These are phyloP conservation scores for Penicillium brasilianum DNA, from an alignment of 2,329 filamentous ascomycete species.

Conservation along the genomic window DNA sequence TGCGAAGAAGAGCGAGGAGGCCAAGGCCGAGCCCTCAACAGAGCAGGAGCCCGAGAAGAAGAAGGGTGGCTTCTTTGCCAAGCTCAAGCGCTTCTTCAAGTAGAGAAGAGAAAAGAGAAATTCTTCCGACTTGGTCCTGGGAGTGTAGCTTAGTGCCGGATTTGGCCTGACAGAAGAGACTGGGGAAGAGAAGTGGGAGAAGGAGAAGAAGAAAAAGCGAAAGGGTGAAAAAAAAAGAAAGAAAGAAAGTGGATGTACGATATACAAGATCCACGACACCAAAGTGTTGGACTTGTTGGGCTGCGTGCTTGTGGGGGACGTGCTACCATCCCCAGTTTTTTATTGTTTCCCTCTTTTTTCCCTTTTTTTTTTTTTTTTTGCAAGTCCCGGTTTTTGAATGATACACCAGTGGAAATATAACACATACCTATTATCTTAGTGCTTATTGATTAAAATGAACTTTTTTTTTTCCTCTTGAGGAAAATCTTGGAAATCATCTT, in stretches of 20 bases:
- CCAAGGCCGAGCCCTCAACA: constrained; percentile 6
- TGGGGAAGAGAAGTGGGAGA: background rate
- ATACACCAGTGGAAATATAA: constrained; percentile 31
- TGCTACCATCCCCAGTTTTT: constrained; percentile 8
- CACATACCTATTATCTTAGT: constrained; percentile 16
- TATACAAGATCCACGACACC: constrained; percentile 11
- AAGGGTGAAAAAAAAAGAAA: no score
- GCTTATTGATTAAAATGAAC: constrained; percentile 22
- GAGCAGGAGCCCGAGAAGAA: constrained; percentile 48
- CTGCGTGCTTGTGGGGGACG: constrained; percentile 5
- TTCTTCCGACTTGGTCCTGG: background rate
- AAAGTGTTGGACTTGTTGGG: background rate
- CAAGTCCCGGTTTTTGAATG: constrained; percentile 20
- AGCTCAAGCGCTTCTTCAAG: constrained; percentile 29
- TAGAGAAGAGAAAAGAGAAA: background rate
- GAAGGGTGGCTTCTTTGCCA: constrained; percentile 31
- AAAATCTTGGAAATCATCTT: background rate
- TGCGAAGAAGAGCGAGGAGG: constrained; percentile 4
- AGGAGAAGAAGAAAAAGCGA: no score
- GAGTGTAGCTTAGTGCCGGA: background rate
- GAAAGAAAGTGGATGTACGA: constrained; percentile 23
- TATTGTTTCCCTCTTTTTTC: no score
- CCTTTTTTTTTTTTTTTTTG: constrained; percentile 12
- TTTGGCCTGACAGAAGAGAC: background rate
- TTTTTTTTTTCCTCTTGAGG: constrained; percentile 2